These are phyloP conservation scores for Mycosphaerelloides madeirae DNA, from an alignment of 2,329 filamentous ascomycete species.

Conservation along the genomic window DNA sequence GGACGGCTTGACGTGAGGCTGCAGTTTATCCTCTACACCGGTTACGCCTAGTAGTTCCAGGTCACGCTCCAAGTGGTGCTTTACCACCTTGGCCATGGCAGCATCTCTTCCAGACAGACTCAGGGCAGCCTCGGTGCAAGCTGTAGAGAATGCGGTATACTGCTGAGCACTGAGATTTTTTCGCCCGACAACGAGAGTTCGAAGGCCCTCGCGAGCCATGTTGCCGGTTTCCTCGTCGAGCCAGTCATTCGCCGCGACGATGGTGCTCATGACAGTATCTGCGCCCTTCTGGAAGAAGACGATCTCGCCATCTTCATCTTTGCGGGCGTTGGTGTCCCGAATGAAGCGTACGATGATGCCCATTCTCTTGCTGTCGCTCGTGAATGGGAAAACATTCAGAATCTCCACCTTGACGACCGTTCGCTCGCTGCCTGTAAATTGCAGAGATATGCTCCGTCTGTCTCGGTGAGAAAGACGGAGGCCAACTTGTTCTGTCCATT, in stretches of 20 bases:
- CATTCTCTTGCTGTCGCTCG: constrained; percentile 96
- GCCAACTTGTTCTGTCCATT: constrained; percentile 90
- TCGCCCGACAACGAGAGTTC: constrained; percentile 91
- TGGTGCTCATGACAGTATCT: constrained; percentile 95
- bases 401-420: constrained; percentile 80
- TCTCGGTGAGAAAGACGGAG: constrained; percentile 80
- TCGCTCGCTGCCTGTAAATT: constrained; percentile 68
- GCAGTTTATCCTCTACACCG: constrained; percentile 94
- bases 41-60: constrained; percentile 95
- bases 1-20: constrained; percentile 91
- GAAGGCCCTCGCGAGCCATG: constrained; percentile 93
- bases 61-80: constrained; percentile 76
- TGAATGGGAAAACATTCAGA: constrained; percentile 93
- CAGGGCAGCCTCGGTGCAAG: constrained; percentile 74
- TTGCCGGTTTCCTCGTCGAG: constrained; percentile 98
- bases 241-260: constrained; percentile 96
- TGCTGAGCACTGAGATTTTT: constrained; percentile 74
- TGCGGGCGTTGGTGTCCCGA: constrained; percentile 42
- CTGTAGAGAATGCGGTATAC: constrained; percentile 72
- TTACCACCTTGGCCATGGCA: constrained; percentile 74
- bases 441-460: constrained; percentile 76
- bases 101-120: constrained; percentile 74
- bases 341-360: constrained; percentile 90
- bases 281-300: constrained; percentile 99
- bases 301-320: constrained; percentile 65